A percentile compares a stretch with the other conserved stretches of the same genome.
phyloP scores from a whole-genome alignment of 768 basidiomycete species.

The Coprinopsis marcescibilis region DNA sequence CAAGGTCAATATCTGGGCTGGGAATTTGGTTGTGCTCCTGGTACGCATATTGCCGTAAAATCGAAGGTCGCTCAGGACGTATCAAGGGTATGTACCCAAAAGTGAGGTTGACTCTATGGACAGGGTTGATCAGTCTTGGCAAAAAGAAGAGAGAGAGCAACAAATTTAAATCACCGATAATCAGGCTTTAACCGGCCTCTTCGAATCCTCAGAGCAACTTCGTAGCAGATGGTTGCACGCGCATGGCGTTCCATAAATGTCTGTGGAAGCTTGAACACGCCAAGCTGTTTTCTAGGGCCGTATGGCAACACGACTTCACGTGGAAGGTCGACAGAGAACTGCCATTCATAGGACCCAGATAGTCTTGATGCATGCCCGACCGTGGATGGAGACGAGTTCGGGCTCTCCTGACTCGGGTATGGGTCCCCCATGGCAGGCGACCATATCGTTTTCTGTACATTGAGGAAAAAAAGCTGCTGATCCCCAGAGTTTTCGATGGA shows the following conservation, averaged over 20 bases:
- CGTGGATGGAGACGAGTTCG: not conserved
- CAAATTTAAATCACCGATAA: constrained; percentile 22
- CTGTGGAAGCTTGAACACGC: constrained; percentile 29
- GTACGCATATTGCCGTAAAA: constrained; percentile 30
- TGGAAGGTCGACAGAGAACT: constrained; percentile 35
- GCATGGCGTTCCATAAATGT: constrained; percentile 34
- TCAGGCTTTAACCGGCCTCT: constrained; percentile 29
- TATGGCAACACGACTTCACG: constrained; percentile 23
- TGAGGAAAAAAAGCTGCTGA: constrained; percentile 29
- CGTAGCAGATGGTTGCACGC: constrained; percentile 31
- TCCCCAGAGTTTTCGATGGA: constrained; percentile 30
- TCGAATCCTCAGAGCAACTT: constrained; percentile 25
- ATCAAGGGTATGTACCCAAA: constrained; percentile 30
- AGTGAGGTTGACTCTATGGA: not conserved
- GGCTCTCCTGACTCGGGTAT: constrained; percentile 14
- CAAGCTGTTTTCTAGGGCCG: constrained; percentile 14
- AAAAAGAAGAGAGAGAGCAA: constrained; percentile 19
- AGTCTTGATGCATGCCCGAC: constrained; percentile 22
- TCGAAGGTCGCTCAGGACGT: constrained; percentile 25
- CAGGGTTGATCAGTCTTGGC: constrained; percentile 2
- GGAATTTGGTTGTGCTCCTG: constrained; percentile 27
- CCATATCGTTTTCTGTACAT: constrained; percentile 31
- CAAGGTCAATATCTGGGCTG: constrained; percentile 32
- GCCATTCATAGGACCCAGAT: constrained; percentile 30
- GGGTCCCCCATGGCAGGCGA: constrained; percentile 27